Evolutionary conservation across 495 filamentous ascomycete genomes (phyloP).

Genomic region (Talaromyces proteolyticus): DNA sequence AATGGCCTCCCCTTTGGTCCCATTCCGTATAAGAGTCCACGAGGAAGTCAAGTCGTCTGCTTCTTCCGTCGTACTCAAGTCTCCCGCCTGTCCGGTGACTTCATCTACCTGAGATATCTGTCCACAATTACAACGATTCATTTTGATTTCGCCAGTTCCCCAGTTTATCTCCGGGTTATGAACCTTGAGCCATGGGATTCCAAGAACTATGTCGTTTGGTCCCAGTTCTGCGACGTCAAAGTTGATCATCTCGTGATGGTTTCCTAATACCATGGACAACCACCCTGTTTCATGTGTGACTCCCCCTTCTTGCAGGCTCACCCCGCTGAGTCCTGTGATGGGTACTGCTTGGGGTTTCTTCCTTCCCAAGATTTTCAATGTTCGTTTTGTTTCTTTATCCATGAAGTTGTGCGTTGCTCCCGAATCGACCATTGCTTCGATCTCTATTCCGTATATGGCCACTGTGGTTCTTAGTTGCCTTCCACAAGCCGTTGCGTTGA

Average conservation of each 20-base stretch:
- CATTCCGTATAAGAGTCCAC: neutral
- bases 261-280: neutral
- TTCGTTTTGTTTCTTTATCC: too few relatives aligned
- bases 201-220: slow-evolving; percentile 10
- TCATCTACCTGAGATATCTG: neutral
- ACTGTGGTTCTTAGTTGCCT: too few relatives aligned
- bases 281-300: too few relatives aligned
- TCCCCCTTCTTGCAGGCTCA: too few relatives aligned
- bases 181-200: slow-evolving; percentile 3
- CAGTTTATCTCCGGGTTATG: slow-evolving; percentile 8
- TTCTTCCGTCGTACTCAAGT: neutral
- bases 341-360: too few relatives aligned
- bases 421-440: too few relatives aligned
- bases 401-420: too few relatives aligned
- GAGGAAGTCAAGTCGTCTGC: neutral
- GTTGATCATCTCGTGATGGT: neutral
- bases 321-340: too few relatives aligned
- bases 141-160: slow-evolving; percentile 1
- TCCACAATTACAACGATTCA: neutral
- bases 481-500: too few relatives aligned
- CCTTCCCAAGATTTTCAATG: too few relatives aligned
- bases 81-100: neutral
- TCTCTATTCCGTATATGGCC: too few relatives aligned
- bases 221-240: slow-evolving; percentile 3
- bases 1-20: neutral